Conservation (phyloP, 139 green algal genomes). For the Diplosphaera chodatii region DNA sequence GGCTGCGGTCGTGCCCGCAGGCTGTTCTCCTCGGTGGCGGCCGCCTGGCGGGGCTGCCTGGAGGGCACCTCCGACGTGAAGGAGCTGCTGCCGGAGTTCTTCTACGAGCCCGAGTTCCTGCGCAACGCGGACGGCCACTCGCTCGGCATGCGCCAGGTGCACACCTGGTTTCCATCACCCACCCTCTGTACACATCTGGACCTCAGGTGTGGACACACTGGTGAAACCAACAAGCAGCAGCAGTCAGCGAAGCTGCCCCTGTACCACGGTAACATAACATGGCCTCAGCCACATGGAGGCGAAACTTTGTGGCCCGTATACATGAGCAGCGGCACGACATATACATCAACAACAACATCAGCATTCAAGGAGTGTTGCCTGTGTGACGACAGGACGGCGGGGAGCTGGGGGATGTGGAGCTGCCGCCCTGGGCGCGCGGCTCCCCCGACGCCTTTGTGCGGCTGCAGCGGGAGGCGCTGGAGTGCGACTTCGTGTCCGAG, state of each 20-base stretch:
- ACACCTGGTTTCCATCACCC: too few relatives aligned
- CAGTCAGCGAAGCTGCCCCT: too few relatives aligned
- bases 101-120: conserved; percentile 59
- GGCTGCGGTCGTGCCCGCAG: conserved; percentile 8
- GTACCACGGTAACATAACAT: too few relatives aligned
- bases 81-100: conserved; percentile 95
- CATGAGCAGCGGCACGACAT: too few relatives aligned
- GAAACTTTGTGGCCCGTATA: too few relatives aligned
- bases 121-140: conserved; percentile 56
- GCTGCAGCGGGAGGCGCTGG: conserved; percentile 54
- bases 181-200: too few relatives aligned
- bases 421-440: conserved; percentile 76
- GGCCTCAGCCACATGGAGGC: too few relatives aligned
- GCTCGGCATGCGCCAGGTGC: conserved; percentile 65
- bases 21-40: conserved; percentile 64
- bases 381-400: conserved; percentile 19
- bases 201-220: too few relatives aligned
- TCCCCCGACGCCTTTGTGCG: conserved; percentile 45
- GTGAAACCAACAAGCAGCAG: too few relatives aligned
- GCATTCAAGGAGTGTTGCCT: too few relatives aligned
- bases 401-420: conserved; percentile 62
- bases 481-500: conserved; percentile 48
- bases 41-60: conserved; percentile 66
- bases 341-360: too few relatives aligned
- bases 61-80: conserved; percentile 81